Percentiles rank a stretch among this genome's conserved stretches.
phyloP scores from a whole-genome alignment of 345 rosid genomes.

The Nasturtium officinale region DNA sequence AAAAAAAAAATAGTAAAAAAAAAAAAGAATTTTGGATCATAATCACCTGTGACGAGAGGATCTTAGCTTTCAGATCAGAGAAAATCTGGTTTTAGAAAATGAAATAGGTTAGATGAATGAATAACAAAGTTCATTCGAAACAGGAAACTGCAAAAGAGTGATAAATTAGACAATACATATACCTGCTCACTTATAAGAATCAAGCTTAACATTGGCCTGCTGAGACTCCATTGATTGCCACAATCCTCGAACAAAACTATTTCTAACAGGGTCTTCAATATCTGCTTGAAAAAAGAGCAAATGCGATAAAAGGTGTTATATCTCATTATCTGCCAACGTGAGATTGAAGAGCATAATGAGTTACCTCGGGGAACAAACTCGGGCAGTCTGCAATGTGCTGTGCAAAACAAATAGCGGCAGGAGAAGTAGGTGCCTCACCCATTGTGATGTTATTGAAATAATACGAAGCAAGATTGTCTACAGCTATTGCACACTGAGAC shows the following conservation, averaged over 20 bases:
- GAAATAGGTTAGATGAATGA: constrained; percentile 25
- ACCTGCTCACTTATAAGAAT: constrained; percentile 93
- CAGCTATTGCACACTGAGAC: constrained; percentile 92
- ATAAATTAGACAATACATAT: constrained; percentile 5
- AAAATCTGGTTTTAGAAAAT: constrained; percentile 61
- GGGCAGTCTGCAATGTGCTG: constrained; percentile 92
- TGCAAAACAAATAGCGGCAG: constrained; percentile 76
- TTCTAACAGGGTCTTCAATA: constrained; percentile 90
- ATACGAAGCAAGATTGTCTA: constrained; percentile 92
- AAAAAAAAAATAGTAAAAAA: constrained; percentile 12
- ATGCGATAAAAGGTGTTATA: not conserved
- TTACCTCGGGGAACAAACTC: constrained; percentile 93
- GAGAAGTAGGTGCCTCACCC: constrained; percentile 83
- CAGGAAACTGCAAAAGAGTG: constrained; percentile 12
- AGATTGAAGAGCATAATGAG: constrained; percentile 14
- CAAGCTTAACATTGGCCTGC: constrained; percentile 96
- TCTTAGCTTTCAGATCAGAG: constrained; percentile 84
- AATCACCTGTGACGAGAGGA: constrained; percentile 86
- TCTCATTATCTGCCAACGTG: constrained; percentile 2
- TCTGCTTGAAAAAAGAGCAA: constrained; percentile 56
- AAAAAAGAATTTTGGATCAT: constrained; percentile 20
- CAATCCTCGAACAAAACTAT: constrained; percentile 94
- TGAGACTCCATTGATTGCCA: constrained; percentile 97
- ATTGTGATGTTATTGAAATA: constrained; percentile 95
- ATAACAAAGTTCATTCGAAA: constrained; percentile 5